Percentiles rank a stretch among this genome's conserved stretches.
Conservation (phyloP, 257 asterid genomes). For the Craterostigma plantagineum region DNA sequence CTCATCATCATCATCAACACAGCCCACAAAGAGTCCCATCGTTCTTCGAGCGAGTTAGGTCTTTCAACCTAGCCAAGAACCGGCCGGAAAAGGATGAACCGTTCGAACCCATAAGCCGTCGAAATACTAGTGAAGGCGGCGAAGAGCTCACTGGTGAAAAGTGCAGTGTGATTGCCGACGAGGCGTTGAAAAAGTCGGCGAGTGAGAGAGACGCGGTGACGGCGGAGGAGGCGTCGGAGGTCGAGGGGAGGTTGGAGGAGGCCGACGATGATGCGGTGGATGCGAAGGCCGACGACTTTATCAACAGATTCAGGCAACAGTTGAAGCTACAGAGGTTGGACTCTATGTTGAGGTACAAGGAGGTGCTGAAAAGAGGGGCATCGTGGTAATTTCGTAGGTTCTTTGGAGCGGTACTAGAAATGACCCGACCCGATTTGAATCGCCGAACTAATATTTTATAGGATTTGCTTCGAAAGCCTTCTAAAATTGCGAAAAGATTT, state of each 20-base stretch:
- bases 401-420: too few relatives aligned
- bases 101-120: too few relatives aligned
- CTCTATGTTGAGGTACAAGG: constrained; percentile 32
- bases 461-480: too few relatives aligned
- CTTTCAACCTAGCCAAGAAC: constrained; percentile 15
- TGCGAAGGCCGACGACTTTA: constrained; percentile 47
- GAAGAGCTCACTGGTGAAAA: constrained; percentile 8
- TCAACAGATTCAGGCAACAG: constrained; percentile 45
- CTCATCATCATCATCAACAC: neutral
- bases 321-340: constrained; percentile 47
- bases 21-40: constrained; percentile 12
- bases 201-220: constrained; percentile 28
- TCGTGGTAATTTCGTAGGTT: too few relatives aligned
- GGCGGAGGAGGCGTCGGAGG: constrained; percentile 20
- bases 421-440: too few relatives aligned
- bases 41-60: constrained; percentile 14
- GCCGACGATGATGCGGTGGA: constrained; percentile 45
- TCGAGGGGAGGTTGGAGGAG: constrained; percentile 2
- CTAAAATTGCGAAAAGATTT: too few relatives aligned
- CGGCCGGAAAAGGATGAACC: neutral
- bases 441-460: too few relatives aligned
- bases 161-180: neutral
- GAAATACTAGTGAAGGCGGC: too few relatives aligned
- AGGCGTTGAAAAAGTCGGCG: constrained; percentile 22
- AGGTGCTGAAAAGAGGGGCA: constrained; percentile 20